These are phyloP conservation scores for Colletotrichum zoysiae DNA, from an alignment of 2,329 filamentous ascomycete species.

Conservation along the genomic window DNA sequence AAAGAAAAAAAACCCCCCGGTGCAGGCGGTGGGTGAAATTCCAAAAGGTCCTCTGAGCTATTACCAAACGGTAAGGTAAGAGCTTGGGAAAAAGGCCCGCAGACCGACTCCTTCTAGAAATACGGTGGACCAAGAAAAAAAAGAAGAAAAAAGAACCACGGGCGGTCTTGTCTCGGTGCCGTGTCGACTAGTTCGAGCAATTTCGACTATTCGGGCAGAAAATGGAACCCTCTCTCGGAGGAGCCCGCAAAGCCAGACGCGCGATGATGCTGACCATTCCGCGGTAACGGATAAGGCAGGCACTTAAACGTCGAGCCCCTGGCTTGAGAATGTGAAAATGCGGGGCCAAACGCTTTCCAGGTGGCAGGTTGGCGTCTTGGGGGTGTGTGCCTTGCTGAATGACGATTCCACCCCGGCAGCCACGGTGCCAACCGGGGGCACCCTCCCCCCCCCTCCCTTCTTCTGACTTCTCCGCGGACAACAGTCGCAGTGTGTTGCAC, in stretches of 20 bases:
- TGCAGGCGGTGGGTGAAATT: slow-evolving; percentile 26
- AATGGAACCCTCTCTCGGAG: slow-evolving; percentile 20
- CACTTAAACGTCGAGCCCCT: slow-evolving; percentile 34
- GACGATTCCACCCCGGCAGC: slow-evolving; percentile 37
- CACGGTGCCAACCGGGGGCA: slow-evolving; percentile 36
- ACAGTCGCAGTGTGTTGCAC: slow-evolving; percentile 1
- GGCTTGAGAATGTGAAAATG: slow-evolving; percentile 25
- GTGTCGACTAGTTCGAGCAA: background rate
- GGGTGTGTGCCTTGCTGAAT: slow-evolving; percentile 29
- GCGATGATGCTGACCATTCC: slow-evolving; percentile 42
- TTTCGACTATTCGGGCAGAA: slow-evolving; percentile 26
- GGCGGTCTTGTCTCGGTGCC: slow-evolving; percentile 19
- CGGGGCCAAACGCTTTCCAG: slow-evolving; percentile 36
- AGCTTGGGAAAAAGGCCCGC: slow-evolving; percentile 27
- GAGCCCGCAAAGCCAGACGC: slow-evolving; percentile 19
- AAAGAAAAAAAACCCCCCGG: slow-evolving; percentile 9
- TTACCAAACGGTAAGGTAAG: slow-evolving; percentile 44
- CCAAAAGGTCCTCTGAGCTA: slow-evolving; percentile 36
- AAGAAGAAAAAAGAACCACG: slow-evolving; percentile 2
- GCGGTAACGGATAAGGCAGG: slow-evolving; percentile 42
- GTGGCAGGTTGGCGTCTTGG: slow-evolving; percentile 29
- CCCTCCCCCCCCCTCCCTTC: slow-evolving; percentile 21
- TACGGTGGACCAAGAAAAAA: slow-evolving; percentile 7
- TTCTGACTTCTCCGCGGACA: slow-evolving; percentile 39
- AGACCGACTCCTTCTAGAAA: slow-evolving; percentile 40